A percentile compares a stretch with the other conserved stretches of the same genome.
Evolutionary conservation across 805 yeast species (phyloP).

Genomic region (Cyberlindnera samutprakarnensis): DNA sequence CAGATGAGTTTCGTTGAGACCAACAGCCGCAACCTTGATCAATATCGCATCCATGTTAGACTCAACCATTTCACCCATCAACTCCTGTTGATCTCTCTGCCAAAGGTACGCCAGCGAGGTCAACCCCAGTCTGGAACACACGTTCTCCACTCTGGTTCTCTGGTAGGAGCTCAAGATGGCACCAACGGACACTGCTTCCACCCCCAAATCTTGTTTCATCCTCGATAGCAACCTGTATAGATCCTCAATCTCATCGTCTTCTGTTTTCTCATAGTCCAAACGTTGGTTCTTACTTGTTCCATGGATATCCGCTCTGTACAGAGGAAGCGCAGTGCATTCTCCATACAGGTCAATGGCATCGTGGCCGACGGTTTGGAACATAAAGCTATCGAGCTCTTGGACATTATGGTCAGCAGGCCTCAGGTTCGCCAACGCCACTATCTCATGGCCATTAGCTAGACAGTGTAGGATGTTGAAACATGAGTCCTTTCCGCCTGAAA

Average conservation of each 20-base stretch:
- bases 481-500: conserved; percentile 96
- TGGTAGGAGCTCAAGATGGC: conserved; percentile 96
- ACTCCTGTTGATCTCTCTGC: conserved; percentile 77
- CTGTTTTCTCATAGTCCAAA: conserved; percentile 63
- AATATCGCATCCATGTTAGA: conserved; percentile 70
- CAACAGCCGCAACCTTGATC: conserved; percentile 91
- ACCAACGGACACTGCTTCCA: conserved; percentile 88
- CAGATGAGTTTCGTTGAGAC: conserved; percentile 58
- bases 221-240: conserved; percentile 43
- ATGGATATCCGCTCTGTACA: conserved; percentile 58
- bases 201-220: conserved; percentile 50
- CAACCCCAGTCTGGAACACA: conserved; percentile 66
- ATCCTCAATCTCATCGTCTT: conserved; percentile 85
- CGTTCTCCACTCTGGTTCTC: conserved; percentile 87
- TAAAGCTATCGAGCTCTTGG: conserved; percentile 85
- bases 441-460: conserved; percentile 74
- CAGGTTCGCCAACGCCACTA: conserved; percentile 79
- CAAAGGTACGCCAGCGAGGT: conserved; percentile 73
- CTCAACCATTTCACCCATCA: conserved; percentile 75
- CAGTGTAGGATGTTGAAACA: conserved; percentile 87
- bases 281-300: conserved; percentile 58
- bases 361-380: conserved; percentile 98
- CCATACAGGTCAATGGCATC: conserved; percentile 59
- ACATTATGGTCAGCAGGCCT: conserved; percentile 45
- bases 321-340: conserved; percentile 70